phyloP scores from a whole-genome alignment of 805 yeast species.

The Saturnispora quitensis region DNA sequence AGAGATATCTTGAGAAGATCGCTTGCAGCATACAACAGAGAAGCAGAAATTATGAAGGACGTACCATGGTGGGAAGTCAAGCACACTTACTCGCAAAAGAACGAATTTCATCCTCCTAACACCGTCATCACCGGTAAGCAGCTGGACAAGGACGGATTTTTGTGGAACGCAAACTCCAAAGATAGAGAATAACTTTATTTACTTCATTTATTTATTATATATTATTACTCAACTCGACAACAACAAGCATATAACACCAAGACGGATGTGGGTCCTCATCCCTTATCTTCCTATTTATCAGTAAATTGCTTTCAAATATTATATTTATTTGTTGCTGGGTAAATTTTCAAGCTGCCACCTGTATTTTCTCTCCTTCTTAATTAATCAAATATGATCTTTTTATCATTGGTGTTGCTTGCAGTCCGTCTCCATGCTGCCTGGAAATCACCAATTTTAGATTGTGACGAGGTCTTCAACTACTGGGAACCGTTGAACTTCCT shows the following conservation, averaged over 20 bases:
- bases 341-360: neutral
- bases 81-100: slow-evolving; percentile 28
- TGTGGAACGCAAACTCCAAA: slow-evolving; percentile 25
- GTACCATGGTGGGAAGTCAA: slow-evolving; percentile 56
- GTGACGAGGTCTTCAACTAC: slow-evolving; percentile 88
- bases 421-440: slow-evolving; percentile 28
- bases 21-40: slow-evolving; percentile 56
- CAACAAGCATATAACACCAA: neutral
- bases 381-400: neutral
- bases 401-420: slow-evolving; percentile 2
- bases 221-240: neutral
- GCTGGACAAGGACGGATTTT: slow-evolving; percentile 23
- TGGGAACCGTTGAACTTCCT: slow-evolving; percentile 88
- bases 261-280: neutral
- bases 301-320: neutral
- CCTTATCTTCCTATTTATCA: neutral
- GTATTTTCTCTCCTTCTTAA: neutral
- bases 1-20: slow-evolving; percentile 68
- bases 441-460: slow-evolving; percentile 71
- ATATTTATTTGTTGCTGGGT: neutral
- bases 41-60: slow-evolving; percentile 55
- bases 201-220: neutral
- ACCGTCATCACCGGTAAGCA: slow-evolving; percentile 29
- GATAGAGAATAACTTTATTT: slow-evolving; percentile 16
- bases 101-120: slow-evolving; percentile 30